Base-by-base conservation (phyloP, 1,284 basidiomycete species). In the Boletus smithii region DNA sequence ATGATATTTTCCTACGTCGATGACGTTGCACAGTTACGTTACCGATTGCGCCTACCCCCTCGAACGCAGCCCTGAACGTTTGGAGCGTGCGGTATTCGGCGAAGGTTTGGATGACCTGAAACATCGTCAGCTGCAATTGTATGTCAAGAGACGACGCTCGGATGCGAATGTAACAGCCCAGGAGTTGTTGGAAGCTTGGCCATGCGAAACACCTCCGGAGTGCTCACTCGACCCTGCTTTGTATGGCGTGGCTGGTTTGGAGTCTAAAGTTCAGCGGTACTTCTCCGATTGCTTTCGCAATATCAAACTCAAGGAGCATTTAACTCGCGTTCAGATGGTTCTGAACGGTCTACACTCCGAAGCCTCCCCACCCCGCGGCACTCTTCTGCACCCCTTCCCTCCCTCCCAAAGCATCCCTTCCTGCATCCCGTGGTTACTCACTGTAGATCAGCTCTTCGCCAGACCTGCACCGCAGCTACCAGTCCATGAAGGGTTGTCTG, bases 251-350 rank as follows among this genome's bases (percentile, higher is more conserved):
- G 3, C 33, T 0, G 2, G 2, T 1, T 33, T 63, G 14, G 30
- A 18, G 0, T 13, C 42, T 23, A 23, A 41, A 0, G 26, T 53
- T 5, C 22, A 38, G 4, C 9, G 3, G 0, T 14, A 47, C 33
- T 59, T 65, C 22, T 34, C 42, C 9, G 37, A 7, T 55, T n/a
- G n/a, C n/a, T n/a, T n/a, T n/a, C n/a, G n/a, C n/a, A n/a, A n/a
- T n/a, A n/a, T n/a, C n/a, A n/a, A 43, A 18, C 48, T 63, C n/a
- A 46, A 49, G 24, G 36, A 53, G 8, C 55, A 63, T 17, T 24
- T 59, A 2, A 9, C 17, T 16, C 41, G 49, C 18, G 50, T 61
- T 22, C 57, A 61, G 40, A n/a, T 2, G 1, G 48, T 50, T 18
- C 44, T 62, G 11, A 22, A 32, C 8, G 23, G 1, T 5, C 1